These are phyloP conservation scores for Xylariaceae sp. DNA, from an alignment of 2,329 filamentous ascomycete species.

Conservation along the genomic window DNA sequence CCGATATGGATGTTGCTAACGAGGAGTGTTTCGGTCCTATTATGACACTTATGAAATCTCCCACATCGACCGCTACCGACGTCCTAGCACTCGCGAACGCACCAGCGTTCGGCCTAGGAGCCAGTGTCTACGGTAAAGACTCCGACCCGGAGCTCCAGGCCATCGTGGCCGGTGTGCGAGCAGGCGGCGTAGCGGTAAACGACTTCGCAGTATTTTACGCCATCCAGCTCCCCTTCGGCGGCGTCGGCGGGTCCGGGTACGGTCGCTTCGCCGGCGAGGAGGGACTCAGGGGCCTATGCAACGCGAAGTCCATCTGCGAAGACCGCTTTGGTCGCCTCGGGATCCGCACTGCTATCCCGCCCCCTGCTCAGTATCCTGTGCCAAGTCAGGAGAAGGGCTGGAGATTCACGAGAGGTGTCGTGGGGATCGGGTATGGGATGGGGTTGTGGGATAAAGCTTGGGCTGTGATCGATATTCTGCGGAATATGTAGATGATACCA, in stretches of 20 bases:
- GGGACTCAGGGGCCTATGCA: slow-evolving; percentile 79
- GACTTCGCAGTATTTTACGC: slow-evolving; percentile 94
- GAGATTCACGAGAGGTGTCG: slow-evolving; percentile 58
- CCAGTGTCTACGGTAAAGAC: slow-evolving; percentile 77
- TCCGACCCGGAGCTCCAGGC: slow-evolving; percentile 54
- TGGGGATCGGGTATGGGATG: slow-evolving; percentile 57
- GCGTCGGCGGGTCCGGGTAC: slow-evolving; percentile 84
- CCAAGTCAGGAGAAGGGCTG: slow-evolving; percentile 59
- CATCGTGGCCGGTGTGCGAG: slow-evolving; percentile 66
- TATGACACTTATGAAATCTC: slow-evolving; percentile 76
- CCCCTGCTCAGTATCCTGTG: slow-evolving; percentile 78
- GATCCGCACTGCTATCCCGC: slow-evolving; percentile 73
- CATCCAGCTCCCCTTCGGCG: slow-evolving; percentile 91
- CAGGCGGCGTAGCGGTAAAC: slow-evolving; percentile 92
- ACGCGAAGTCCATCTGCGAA: slow-evolving; percentile 79
- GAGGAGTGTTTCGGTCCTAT: slow-evolving; percentile 92
- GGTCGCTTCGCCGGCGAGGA: slow-evolving; percentile 90
- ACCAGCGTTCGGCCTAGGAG: slow-evolving; percentile 80
- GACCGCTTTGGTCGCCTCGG: slow-evolving; percentile 64
- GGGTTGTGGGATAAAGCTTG: slow-evolving; percentile 35
- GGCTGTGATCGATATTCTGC: slow-evolving; percentile 40
- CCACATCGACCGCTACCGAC: slow-evolving; percentile 53
- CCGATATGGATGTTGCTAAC: slow-evolving; percentile 80
- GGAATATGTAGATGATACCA: slow-evolving; percentile 29
- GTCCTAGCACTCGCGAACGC: slow-evolving; percentile 79